Percentiles rank a stretch among this genome's conserved stretches.
Conservation (phyloP, 73 alveolate species). For the Paramecium tetraurelia region DNA sequence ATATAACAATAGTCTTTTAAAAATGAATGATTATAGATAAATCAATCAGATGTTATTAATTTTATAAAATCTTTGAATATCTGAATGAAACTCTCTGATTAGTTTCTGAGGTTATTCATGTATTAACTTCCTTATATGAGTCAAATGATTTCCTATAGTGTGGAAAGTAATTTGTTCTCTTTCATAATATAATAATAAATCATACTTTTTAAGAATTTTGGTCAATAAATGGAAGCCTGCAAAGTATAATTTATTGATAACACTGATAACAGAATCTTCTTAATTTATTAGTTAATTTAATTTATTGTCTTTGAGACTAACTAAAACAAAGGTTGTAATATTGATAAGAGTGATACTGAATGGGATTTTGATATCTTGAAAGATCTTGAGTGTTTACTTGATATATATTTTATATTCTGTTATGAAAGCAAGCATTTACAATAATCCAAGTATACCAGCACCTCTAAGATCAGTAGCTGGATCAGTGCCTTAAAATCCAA, state of each 20-base stretch:
- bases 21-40: background rate
- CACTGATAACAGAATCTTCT: slow-evolving; percentile 57
- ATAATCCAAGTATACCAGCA: slow-evolving; percentile 79
- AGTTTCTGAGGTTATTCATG: background rate
- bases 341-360: slow-evolving; percentile 45
- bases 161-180: background rate
- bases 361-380: background rate
- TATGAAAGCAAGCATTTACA: slow-evolving; percentile 67
- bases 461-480: slow-evolving; percentile 88
- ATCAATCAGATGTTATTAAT: background rate
- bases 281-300: slow-evolving; percentile 31
- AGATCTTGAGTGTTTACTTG: background rate
- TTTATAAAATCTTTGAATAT: background rate
- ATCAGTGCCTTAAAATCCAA: slow-evolving; percentile 85
- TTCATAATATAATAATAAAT: background rate
- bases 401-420: slow-evolving; percentile 56
- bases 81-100: background rate
- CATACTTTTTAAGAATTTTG: background rate
- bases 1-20: too few relatives aligned
- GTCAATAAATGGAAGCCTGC: slow-evolving; percentile 28
- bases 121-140: background rate
- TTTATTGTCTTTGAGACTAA: slow-evolving; percentile 46
- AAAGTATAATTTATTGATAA: slow-evolving; percentile 43
- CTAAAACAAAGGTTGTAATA: slow-evolving; percentile 40
- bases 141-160: background rate